These are phyloP conservation scores for Pythium scleroteichum DNA, from an alignment of 352 stramenopile species.

Conservation along the genomic window DNA sequence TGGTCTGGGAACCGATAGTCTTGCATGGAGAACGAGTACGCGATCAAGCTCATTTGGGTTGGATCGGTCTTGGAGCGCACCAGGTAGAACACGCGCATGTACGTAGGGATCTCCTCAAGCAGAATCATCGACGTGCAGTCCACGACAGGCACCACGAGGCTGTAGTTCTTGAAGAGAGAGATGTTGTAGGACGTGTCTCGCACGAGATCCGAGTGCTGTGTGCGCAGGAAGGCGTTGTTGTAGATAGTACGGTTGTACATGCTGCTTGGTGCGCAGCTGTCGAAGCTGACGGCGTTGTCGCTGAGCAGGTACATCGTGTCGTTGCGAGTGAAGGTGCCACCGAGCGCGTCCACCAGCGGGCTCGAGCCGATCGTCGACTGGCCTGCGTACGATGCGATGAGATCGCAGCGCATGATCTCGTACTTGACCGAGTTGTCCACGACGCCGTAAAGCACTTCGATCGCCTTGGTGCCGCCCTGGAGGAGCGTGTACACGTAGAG, in stretches of 20 bases:
- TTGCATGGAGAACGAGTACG: conserved; percentile 24
- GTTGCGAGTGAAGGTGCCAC: conserved; percentile 17
- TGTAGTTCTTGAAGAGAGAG: conserved; percentile 28
- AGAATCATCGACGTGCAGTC: conserved; percentile 32
- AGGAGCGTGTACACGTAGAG: conserved; percentile 15
- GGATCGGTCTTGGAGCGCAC: conserved; percentile 16
- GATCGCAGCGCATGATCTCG: not conserved
- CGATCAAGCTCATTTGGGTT: conserved; percentile 19
- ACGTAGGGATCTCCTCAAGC: conserved; percentile 1
- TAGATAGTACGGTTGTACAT: conserved; percentile 37
- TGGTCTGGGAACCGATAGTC: conserved; percentile 27
- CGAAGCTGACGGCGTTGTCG: not conserved
- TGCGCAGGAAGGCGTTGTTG: conserved; percentile 22
- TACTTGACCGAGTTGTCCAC: conserved; percentile 19
- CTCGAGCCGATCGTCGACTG: not conserved
- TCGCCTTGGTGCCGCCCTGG: not conserved
- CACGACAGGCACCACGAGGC: conserved; percentile 42
- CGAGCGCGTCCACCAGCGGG: conserved; percentile 2
- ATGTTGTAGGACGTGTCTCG: conserved; percentile 34
- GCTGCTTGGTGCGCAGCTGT: conserved; percentile 22
- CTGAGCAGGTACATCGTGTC: conserved; percentile 31
- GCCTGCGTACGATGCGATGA: conserved; percentile 11
- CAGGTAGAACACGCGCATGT: conserved; percentile 27
- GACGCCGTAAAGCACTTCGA: conserved; percentile 16
- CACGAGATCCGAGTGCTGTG: conserved; percentile 22